Conservation (phyloP, 495 filamentous ascomycete genomes). For the Aspergillus saccharolyticus region DNA sequence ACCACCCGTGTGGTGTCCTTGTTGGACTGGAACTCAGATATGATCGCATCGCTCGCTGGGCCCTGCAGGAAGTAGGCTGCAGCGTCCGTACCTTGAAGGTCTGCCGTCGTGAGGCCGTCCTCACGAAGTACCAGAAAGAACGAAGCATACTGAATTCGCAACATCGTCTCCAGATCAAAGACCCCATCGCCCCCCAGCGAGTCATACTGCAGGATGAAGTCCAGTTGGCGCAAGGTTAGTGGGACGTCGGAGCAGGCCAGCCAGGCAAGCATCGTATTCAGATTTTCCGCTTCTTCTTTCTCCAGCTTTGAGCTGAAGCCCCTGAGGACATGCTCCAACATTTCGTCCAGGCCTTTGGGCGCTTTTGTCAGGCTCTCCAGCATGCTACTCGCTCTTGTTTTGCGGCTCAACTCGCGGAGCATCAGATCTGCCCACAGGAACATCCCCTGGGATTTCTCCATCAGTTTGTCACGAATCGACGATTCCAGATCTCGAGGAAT, state of each 20-base stretch:
- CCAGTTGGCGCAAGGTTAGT: not conserved
- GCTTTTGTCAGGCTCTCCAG: not conserved
- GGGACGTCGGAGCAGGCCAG: slow-evolving; percentile 1
- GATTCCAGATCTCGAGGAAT: not conserved
- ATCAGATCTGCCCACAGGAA: slow-evolving; percentile 7
- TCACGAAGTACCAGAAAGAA: slow-evolving; percentile 1
- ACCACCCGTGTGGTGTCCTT: not conserved
- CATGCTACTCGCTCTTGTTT: slow-evolving; percentile 4
- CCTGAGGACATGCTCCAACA: not conserved
- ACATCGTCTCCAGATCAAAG: not conserved
- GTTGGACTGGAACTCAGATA: slow-evolving; percentile 1
- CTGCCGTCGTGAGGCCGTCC: slow-evolving; percentile 2
- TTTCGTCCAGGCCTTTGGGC: slow-evolving; percentile 3
- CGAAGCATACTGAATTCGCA: slow-evolving; percentile 4
- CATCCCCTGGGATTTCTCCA: slow-evolving; percentile 4
- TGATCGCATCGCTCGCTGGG: not conserved
- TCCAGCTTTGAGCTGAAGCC: not conserved
- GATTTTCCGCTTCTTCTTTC: not conserved
- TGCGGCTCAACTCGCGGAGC: not conserved
- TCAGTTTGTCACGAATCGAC: not conserved
- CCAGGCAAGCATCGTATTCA: slow-evolving; percentile 5
- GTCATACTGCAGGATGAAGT: not conserved
- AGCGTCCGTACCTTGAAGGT: not conserved
- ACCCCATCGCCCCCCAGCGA: not conserved
- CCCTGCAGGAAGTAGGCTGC: not conserved